Evolutionary conservation across 305 asterid species (phyloP).

Genomic region (Stenogyne calaminthoides): DNA sequence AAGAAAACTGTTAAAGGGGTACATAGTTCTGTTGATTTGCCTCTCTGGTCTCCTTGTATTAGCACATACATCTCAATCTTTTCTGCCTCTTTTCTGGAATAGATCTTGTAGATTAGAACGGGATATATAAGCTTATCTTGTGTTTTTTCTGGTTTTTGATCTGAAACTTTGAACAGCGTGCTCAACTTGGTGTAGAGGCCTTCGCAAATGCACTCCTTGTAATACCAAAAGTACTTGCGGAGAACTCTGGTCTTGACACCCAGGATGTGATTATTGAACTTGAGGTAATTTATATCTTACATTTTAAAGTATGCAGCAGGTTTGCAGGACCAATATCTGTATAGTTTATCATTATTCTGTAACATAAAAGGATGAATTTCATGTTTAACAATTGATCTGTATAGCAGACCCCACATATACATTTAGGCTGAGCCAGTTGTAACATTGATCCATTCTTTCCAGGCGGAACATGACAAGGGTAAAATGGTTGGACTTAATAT

Average conservation of each 20-base stretch:
- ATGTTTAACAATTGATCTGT: not conserved
- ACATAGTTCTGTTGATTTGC: slow-evolving; percentile 24
- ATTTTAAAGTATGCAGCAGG: not conserved
- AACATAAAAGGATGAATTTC: not conserved
- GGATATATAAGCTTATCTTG: not conserved
- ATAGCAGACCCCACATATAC: not conserved
- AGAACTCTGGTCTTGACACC: slow-evolving; percentile 98
- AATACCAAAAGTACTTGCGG: slow-evolving; percentile 96
- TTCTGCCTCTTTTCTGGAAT: not conserved
- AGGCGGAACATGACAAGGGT: slow-evolving; percentile 98
- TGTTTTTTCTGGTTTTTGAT: slow-evolving; percentile 22
- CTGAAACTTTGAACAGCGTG: slow-evolving; percentile 64
- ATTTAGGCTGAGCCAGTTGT: not conserved
- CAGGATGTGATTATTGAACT: slow-evolving; percentile 95
- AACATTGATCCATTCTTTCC: slow-evolving; percentile 31
- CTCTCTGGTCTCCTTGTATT: slow-evolving; percentile 5
- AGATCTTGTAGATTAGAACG: not conserved
- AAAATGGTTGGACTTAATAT: slow-evolving; percentile 89
- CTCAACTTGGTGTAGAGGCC: slow-evolving; percentile 98
- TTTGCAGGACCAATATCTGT: not conserved
- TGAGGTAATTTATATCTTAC: slow-evolving; percentile 49
- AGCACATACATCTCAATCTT: not conserved
- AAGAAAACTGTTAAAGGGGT: slow-evolving; percentile 98
- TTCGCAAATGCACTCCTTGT: slow-evolving; percentile 98
- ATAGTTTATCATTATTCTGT: not conserved